Conservation (phyloP, 2,329 filamentous ascomycete species). For the Penicillium vulpinum region DNA sequence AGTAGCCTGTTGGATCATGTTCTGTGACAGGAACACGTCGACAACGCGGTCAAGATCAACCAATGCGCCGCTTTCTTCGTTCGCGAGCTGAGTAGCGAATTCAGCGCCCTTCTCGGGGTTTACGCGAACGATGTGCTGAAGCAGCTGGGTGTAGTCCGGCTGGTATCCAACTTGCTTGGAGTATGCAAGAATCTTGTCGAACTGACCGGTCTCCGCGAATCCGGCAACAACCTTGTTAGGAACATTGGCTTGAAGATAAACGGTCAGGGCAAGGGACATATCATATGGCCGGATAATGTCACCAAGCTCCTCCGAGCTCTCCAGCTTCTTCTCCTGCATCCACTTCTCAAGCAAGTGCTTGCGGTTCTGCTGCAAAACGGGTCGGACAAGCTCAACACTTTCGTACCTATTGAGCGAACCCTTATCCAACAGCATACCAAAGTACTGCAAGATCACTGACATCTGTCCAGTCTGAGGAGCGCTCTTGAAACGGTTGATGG, state of each 20-base stretch:
- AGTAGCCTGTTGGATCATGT: constrained; percentile 95
- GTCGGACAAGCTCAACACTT: constrained; percentile 87
- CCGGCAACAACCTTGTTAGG: constrained; percentile 93
- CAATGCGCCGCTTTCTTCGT: constrained; percentile 80
- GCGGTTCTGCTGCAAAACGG: constrained; percentile 87
- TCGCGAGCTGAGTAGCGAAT: constrained; percentile 89
- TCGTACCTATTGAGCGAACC: constrained; percentile 89
- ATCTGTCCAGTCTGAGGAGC: constrained; percentile 72
- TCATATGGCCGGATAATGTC: constrained; percentile 91
- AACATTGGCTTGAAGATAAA: constrained; percentile 88
- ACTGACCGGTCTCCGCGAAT: constrained; percentile 92
- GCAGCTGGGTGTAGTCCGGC: constrained; percentile 89
- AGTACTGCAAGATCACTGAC: constrained; percentile 94
- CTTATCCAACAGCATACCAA: constrained; percentile 95
- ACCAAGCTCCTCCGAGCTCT: constrained; percentile 93
- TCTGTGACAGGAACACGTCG: constrained; percentile 96
- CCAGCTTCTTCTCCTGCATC: constrained; percentile 93
- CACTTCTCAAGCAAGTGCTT: constrained; percentile 98
- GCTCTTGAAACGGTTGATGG: constrained; percentile 93
- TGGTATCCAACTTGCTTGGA: constrained; percentile 80
- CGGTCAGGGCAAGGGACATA: constrained; percentile 77
- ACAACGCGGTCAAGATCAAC: constrained; percentile 93
- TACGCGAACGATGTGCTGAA: constrained; percentile 88
- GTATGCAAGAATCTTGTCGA: constrained; percentile 95
- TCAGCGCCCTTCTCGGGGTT: constrained; percentile 93